These are phyloP conservation scores for Rasamsonia emersonii DNA, from an alignment of 2,329 filamentous ascomycete species.

Conservation along the genomic window DNA sequence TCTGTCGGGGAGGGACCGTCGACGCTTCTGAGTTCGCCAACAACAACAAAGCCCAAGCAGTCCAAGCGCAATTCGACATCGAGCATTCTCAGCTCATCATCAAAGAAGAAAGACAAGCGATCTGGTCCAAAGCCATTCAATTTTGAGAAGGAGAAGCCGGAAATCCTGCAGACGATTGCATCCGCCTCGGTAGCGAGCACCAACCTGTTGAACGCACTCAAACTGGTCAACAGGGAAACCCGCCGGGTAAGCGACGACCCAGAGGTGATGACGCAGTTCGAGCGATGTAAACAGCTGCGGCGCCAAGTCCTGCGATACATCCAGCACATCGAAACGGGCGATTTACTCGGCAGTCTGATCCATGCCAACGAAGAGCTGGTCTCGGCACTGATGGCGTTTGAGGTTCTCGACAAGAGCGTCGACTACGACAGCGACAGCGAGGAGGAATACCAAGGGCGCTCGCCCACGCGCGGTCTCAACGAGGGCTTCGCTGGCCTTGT, in stretches of 20 bases:
- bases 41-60: constrained; percentile 23
- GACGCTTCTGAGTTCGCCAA: constrained; percentile 28
- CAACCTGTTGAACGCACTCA: constrained; percentile 77
- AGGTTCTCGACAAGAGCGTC: constrained; percentile 67
- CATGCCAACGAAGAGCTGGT: constrained; percentile 97
- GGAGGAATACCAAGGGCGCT: constrained; percentile 38
- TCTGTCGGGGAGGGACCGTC: constrained; percentile 29
- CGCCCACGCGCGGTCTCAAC: constrained; percentile 18
- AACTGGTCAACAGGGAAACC: constrained; percentile 81
- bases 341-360: constrained; percentile 83
- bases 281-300: constrained; percentile 75
- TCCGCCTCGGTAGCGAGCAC: constrained; percentile 85
- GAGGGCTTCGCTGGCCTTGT: constrained; percentile 26
- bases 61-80: constrained; percentile 15
- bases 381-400: constrained; percentile 83
- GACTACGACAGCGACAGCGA: constrained; percentile 59
- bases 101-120: constrained; percentile 47
- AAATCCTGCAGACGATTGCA: constrained; percentile 81
- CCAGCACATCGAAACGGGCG: constrained; percentile 79
- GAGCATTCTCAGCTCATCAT: constrained; percentile 27
- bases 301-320: constrained; percentile 86
- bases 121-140: constrained; percentile 57
- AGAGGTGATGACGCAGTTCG: constrained; percentile 67
- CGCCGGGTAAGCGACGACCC: constrained; percentile 81
- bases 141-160: constrained; percentile 76